Conservation (phyloP, 202 grass and related monocot genomes). For the Schoenoplectus tabernaemontani region DNA sequence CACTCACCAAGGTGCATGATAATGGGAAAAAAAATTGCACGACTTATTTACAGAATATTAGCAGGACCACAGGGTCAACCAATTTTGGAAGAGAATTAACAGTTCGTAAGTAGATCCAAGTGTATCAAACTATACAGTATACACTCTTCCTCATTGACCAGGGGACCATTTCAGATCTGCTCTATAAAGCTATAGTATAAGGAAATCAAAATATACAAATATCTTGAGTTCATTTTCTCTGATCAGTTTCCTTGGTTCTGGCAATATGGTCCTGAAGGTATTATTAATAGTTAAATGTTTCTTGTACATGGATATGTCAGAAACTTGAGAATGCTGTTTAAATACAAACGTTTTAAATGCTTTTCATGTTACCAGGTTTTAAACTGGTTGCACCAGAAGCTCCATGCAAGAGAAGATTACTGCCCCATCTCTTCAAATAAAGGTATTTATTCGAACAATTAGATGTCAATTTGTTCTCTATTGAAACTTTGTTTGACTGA, state of each 20-base stretch:
- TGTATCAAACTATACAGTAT: constrained; percentile 37
- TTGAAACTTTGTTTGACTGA: neutral
- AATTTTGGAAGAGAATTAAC: constrained; percentile 10
- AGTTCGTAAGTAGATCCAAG: neutral
- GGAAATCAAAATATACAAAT: constrained; percentile 33
- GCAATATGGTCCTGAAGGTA: constrained; percentile 77
- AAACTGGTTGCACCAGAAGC: constrained; percentile 70
- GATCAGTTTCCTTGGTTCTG: constrained; percentile 31
- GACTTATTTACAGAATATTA: constrained; percentile 3
- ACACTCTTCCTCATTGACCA: constrained; percentile 49
- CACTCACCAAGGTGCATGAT: neutral
- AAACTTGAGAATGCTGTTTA: constrained; percentile 29
- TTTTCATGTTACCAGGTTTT: constrained; percentile 47
- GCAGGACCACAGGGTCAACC: neutral
- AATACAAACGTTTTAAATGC: constrained; percentile 20
- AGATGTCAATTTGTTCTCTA: neutral
- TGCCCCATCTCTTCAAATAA: constrained; percentile 47
- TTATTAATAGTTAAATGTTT: constrained; percentile 8
- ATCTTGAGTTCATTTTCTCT: constrained; percentile 35
- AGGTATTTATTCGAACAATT: constrained; percentile 22
- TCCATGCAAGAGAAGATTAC: constrained; percentile 52
- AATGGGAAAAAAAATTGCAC: neutral
- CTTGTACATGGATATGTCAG: constrained; percentile 16
- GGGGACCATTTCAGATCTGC: constrained; percentile 60
- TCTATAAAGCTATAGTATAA: constrained; percentile 44